These are phyloP conservation scores for Blastomyces parvus DNA, from an alignment of 2,329 filamentous ascomycete genomes.

Conservation along the genomic window DNA sequence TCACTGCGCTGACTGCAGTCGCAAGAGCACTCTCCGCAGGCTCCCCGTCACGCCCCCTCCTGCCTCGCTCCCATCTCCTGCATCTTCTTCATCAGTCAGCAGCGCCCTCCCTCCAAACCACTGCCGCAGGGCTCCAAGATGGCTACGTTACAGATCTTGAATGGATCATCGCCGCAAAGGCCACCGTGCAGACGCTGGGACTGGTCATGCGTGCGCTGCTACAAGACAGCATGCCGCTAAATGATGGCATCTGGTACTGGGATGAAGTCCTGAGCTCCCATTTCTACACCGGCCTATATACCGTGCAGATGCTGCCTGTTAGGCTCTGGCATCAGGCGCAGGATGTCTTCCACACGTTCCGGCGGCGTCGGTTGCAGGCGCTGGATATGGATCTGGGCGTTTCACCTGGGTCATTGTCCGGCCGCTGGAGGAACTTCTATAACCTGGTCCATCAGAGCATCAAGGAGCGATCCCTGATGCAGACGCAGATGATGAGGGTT, in stretches of 20 bases:
- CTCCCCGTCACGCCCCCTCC: conserved; percentile 52
- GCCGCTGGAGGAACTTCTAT: conserved; percentile 59
- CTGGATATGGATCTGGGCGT: conserved; percentile 3
- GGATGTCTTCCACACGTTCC: conserved; percentile 56
- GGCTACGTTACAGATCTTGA: conserved; percentile 68
- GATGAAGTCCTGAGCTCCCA: conserved; percentile 75
- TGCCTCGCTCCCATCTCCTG: conserved; percentile 53
- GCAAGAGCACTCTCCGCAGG: conserved; percentile 63
- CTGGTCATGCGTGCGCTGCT: conserved; percentile 66
- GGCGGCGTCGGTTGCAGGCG: conserved; percentile 25
- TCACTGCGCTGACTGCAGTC: conserved; percentile 50
- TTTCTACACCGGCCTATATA: conserved; percentile 69
- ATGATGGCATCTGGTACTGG: conserved; percentile 92
- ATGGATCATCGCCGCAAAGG: conserved; percentile 86
- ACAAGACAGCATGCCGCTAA: conserved; percentile 72
- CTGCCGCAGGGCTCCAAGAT: conserved; percentile 21
- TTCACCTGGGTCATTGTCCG: conserved; percentile 25
- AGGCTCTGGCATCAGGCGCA: conserved; percentile 62
- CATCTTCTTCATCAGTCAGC: conserved; percentile 53
- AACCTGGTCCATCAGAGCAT: conserved; percentile 67
- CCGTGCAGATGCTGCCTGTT: conserved; percentile 72
- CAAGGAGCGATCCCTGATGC: conserved; percentile 58
- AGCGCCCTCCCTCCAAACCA: conserved; percentile 21
- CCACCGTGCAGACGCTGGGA: conserved; percentile 82
- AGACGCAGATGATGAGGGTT: conserved; percentile 60